Evolutionary conservation across 257 asterid species (phyloP).

Genomic region (Fraxinus excelsior): DNA sequence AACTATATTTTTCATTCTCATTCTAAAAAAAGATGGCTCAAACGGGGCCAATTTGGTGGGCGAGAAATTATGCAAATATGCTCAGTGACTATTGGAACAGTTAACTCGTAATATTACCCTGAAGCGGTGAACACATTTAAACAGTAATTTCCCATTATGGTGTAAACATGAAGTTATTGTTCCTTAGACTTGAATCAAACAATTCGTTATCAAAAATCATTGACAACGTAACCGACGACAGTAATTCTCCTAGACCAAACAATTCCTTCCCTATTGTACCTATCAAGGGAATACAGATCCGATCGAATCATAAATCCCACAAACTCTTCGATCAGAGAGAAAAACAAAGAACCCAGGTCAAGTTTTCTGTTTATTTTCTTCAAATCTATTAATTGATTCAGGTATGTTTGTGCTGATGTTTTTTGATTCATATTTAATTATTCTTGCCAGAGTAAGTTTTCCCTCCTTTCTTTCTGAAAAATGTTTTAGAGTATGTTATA

Average conservation of each 20-base stretch:
- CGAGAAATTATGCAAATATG: too few relatives aligned
- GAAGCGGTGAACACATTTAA: too few relatives aligned
- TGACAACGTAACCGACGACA: slow-evolving; percentile 45
- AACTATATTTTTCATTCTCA: too few relatives aligned
- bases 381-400: neutral
- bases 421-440: slow-evolving; percentile 23
- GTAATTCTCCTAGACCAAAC: slow-evolving; percentile 22
- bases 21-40: too few relatives aligned
- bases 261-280: slow-evolving; percentile 1
- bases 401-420: neutral
- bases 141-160: neutral
- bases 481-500: neutral
- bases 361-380: slow-evolving; percentile 2
- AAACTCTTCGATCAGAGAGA: neutral
- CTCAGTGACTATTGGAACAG: too few relatives aligned
- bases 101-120: too few relatives aligned
- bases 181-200: slow-evolving; percentile 26
- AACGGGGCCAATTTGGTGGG: too few relatives aligned
- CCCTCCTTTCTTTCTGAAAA: neutral
- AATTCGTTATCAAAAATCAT: slow-evolving; percentile 7
- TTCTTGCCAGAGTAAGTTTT: neutral
- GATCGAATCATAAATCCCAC: slow-evolving; percentile 6
- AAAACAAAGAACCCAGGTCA: slow-evolving; percentile 19
- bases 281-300: slow-evolving; percentile 30
- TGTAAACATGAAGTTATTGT: neutral